Base-by-base conservation (phyloP, 306 rosid species). In the Rubus parviflorus region DNA sequence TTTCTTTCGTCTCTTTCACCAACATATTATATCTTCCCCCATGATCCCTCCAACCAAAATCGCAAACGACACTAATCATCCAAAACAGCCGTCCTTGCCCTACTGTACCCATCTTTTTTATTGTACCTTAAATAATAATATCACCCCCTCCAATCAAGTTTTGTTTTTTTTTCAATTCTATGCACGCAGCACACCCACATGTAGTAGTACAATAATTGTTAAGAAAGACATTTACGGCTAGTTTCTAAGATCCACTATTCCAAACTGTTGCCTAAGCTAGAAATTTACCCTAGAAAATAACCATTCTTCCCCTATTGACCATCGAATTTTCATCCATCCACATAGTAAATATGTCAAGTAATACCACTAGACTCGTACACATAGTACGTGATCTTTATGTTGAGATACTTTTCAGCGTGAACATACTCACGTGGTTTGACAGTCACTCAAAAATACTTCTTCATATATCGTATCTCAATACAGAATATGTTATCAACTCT, bases 81-180 rank as follows among this genome's bases (percentile, higher is more conserved):
- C 89, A 92, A 87, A 80, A 76, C 30, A 69, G 94, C 90, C 93
- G 81, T 88, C 91, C 82, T 80, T 22, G 53, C 72, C 83, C 80
- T 58, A 78, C 81, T 84, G 78, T 86, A 69, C 56, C 75, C 25
- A 64, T 35, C 43, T 35, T 35, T 57, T 52, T 56, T 81, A 75
- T 81, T 76, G 43, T 73, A 82, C 82, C 74, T 73, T 38, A 64
- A 58, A 64, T 47, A 64, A 64, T 64, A 64, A 38, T 38, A 40
- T 64, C 69, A 63, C 10, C 14, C 73, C 72, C 17, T 53, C n/a
- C 22, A 52, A 38, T 72, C 37, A 40, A 72, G 35, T 30, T 30
- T 30, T 30, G 1, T 30, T 30, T 30, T 45, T 23, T 20, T 73
- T 22, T 73, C 12, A 41, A 30, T 56, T 46, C 6, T 70, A 52